Evolutionary conservation across 2,329 filamentous ascomycete genomes (phyloP), one percentile per base, ranked within the genome.

Genomic region (Cladosporium austrohemisphaericum): DNA sequence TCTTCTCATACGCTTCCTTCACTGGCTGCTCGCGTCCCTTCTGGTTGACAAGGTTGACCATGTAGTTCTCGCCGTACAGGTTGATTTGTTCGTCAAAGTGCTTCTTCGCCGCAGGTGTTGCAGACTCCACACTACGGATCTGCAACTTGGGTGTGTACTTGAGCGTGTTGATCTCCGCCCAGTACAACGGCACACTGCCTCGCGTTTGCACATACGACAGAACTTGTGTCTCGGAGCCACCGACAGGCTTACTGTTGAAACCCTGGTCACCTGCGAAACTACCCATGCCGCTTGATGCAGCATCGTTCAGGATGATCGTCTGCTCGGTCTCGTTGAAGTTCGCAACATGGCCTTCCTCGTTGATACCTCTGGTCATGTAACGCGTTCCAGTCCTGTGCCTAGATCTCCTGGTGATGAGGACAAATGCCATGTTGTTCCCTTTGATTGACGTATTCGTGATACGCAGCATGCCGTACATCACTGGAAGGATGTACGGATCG

Each of bases 291-390:
- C 82, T 82, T 3, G 78, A 77, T 40, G 80, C 77, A 49, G 74
- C 79, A 68, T 97, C 93, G 61, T 97, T 97, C 58, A 97, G 71
- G 29, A 98, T 82, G 53, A 95, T 78, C 26, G 93, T 77, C 66
- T 98, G 93, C 66, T 98, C 93, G 0, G 93, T 97, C 75, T 98
- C 93, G 65, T 98, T 98, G 77, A 92, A 98, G 68, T 98, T 98
- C 57, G 93, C 89, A n/a, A 93, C 93, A 66, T 97, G 83, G 19
- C 93, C 93, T 54, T 93, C 78, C 57, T 95, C 91, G 64, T 98
- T 92, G 38, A 97, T 82, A 44, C 93, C 93, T 56, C 93, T 84
- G 2, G 93, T 94, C 66, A 98, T 93, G 71, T 96, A 97, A 65
- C 94, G 79, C 13, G 93, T 97, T 36, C 93, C 93, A 28, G 85